Evolutionary conservation across 2,329 filamentous ascomycete species (phyloP).

Genomic region (Microdochium paspali): DNA sequence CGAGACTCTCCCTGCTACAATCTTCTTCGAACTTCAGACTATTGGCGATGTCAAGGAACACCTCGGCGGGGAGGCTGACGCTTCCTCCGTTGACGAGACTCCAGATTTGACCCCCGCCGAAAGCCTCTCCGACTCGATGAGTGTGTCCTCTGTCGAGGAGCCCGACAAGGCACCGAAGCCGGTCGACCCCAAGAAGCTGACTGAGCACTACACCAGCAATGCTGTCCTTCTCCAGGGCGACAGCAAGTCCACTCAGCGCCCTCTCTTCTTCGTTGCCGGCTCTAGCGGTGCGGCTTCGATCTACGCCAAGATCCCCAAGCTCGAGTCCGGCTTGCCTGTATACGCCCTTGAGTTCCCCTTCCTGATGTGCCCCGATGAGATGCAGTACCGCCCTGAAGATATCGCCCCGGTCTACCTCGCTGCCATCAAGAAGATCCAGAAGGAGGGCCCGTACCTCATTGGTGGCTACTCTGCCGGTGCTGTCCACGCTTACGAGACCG

Average conservation of each 20-base stretch:
- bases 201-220: constrained; percentile 8
- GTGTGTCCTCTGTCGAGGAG: constrained; percentile 1
- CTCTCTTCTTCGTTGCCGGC: constrained; percentile 18
- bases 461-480: constrained; percentile 14
- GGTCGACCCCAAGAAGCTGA: constrained; percentile 3
- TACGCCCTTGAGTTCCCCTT: constrained; percentile 19
- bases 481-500: constrained; percentile 13
- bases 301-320: constrained; percentile 14
- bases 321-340: constrained; percentile 11
- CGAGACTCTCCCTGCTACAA: constrained; percentile 7
- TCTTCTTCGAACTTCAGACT: constrained; percentile 10
- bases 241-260: constrained; percentile 6
- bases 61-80: constrained; percentile 3
- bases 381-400: constrained; percentile 9
- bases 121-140: background rate
- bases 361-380: constrained; percentile 9
- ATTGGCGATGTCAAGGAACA: constrained; percentile 9
- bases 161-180: constrained; percentile 4
- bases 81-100: background rate
- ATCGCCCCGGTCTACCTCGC: constrained; percentile 10
- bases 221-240: constrained; percentile 15
- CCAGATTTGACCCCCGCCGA: no score
- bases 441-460: constrained; percentile 13
- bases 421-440: constrained; percentile 10
- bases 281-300: constrained; percentile 14